phyloP scores from a whole-genome alignment of 768 basidiomycete species.

The Serendipita sp. region DNA sequence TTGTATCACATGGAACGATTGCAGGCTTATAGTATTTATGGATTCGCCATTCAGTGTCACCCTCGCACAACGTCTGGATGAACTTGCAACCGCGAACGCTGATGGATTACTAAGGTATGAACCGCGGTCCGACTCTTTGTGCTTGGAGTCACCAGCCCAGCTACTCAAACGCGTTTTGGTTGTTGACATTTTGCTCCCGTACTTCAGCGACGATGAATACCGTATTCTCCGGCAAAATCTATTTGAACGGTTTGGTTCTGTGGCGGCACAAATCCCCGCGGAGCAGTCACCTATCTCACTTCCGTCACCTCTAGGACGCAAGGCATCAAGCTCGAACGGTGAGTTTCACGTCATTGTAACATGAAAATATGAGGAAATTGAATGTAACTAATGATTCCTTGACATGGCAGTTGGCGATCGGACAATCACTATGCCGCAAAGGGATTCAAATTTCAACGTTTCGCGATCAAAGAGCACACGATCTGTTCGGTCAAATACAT shows the following conservation, averaged over 20 bases:
- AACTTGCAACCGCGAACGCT: conserved; percentile 62
- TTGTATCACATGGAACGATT: not conserved
- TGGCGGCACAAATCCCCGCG: conserved; percentile 6
- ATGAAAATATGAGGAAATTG: not conserved
- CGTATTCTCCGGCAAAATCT: conserved; percentile 67
- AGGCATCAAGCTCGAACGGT: not conserved
- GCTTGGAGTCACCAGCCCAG: not conserved
- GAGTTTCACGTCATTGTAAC: not conserved
- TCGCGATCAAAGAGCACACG: conserved; percentile 7
- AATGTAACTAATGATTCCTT: conserved; percentile 1
- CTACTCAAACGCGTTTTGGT: conserved; percentile 2
- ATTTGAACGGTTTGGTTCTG: conserved; percentile 51
- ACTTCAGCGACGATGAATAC: conserved; percentile 65
- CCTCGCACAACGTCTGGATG: conserved; percentile 65
- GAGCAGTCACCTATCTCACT: conserved; percentile 6
- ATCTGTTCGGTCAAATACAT: conserved; percentile 9
- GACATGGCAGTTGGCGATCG: not conserved
- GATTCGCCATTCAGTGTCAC: conserved; percentile 33
- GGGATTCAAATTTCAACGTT: conserved; percentile 10
- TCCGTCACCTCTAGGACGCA: not conserved
- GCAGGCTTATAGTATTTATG: not conserved
- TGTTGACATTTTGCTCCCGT: not conserved
- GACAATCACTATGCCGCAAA: conserved; percentile 1
- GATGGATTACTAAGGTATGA: conserved; percentile 62
- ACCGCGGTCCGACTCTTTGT: conserved; percentile 7